A percentile compares a stretch with the other conserved stretches of the same genome.
Evolutionary conservation across 345 rosid species (phyloP).

Genomic region (Eucalyptus sp.): DNA sequence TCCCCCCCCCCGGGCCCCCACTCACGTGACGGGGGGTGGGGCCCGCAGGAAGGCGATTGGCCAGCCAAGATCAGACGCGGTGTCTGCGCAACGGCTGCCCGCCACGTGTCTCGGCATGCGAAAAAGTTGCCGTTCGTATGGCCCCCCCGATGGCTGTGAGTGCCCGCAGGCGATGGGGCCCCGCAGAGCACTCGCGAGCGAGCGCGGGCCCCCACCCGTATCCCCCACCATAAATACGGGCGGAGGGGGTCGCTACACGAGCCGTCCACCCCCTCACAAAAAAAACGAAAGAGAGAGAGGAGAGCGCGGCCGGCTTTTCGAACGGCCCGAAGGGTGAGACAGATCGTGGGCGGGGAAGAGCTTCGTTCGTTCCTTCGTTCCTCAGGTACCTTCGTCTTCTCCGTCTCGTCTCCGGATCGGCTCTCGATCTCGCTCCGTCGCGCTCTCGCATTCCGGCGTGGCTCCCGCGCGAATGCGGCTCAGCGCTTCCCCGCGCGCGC

Average conservation of each 20-base stretch:
- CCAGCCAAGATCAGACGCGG: background rate
- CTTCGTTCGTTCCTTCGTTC: background rate
- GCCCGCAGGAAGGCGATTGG: background rate
- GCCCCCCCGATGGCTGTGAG: background rate
- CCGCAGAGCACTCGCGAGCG: background rate
- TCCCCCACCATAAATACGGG: background rate
- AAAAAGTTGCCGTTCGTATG: background rate
- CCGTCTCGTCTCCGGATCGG: background rate
- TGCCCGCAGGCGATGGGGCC: background rate
- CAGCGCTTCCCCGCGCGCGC: background rate
- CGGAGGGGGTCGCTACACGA: background rate
- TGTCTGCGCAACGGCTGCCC: background rate
- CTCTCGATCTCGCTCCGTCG: background rate
- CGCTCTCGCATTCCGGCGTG: background rate
- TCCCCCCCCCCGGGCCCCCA: no score
- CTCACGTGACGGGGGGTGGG: background rate
- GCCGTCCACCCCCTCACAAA: background rate
- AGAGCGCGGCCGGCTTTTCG: background rate
- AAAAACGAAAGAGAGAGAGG: background rate
- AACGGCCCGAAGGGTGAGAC: background rate
- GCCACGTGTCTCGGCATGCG: background rate
- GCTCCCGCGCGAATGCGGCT: background rate
- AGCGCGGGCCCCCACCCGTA: background rate
- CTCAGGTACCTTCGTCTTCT: background rate
- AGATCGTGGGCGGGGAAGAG: background rate